These are phyloP conservation scores for Hemileccinum rubropunctum DNA, from an alignment of 768 basidiomycete genomes.

Conservation along the genomic window DNA sequence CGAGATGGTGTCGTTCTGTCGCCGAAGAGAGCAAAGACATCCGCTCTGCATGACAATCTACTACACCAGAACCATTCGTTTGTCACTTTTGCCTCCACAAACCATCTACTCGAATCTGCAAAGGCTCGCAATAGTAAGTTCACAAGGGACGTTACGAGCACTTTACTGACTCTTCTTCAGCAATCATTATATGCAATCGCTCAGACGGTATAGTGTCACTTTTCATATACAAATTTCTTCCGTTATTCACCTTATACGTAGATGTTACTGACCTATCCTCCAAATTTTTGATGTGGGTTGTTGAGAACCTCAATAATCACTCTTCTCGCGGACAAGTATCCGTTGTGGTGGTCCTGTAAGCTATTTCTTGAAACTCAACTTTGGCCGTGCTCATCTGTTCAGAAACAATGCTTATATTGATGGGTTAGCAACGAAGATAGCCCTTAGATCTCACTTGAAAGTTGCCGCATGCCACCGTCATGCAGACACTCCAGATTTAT, in stretches of 20 bases:
- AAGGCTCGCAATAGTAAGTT: conserved; percentile 23
- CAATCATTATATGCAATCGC: conserved; percentile 17
- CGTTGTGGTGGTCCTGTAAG: conserved; percentile 21
- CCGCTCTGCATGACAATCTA: too few relatives aligned
- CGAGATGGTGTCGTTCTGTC: too few relatives aligned
- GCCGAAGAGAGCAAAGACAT: too few relatives aligned
- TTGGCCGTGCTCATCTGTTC: neutral
- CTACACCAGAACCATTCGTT: too few relatives aligned
- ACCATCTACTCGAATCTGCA: conserved; percentile 16
- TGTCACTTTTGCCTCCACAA: conserved; percentile 6
- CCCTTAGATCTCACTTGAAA: conserved; percentile 15
- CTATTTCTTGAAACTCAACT: neutral
- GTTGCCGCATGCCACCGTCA: conserved; percentile 12
- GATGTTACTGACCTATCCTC: conserved; percentile 18
- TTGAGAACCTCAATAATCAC: neutral
- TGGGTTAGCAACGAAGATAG: conserved; percentile 13
- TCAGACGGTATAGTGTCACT: conserved; percentile 14
- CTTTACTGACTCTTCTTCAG: conserved; percentile 11
- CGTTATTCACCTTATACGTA: conserved; percentile 6
- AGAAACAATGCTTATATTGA: conserved; percentile 17
- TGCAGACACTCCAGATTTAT: conserved; percentile 16
- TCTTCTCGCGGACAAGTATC: conserved; percentile 11
- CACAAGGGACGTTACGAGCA: neutral
- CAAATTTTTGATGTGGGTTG: conserved; percentile 19
- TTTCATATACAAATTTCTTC: neutral